Evolutionary conservation across 495 filamentous ascomycete genomes (phyloP).

Genomic region (Talaromyces trachyspermus): DNA sequence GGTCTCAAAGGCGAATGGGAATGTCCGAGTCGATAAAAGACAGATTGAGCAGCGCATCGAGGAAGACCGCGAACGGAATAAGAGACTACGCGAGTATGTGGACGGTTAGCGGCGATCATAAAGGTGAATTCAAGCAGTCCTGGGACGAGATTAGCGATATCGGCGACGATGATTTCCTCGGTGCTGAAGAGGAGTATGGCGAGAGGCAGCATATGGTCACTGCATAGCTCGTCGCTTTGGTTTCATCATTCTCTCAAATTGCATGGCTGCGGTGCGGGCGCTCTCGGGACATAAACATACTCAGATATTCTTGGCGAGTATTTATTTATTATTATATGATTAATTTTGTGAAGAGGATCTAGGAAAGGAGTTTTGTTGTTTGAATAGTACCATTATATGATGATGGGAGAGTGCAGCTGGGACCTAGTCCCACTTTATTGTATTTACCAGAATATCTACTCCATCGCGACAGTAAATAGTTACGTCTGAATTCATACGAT

Average conservation of each 20-base stretch:
- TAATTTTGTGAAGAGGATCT: background rate
- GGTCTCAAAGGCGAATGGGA: constrained; percentile 24
- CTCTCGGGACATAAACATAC: no score
- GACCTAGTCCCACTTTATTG: no score
- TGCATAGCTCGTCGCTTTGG: background rate
- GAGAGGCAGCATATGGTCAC: constrained; percentile 41
- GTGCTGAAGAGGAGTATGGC: constrained; percentile 62
- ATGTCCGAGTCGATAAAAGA: constrained; percentile 62
- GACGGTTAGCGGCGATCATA: constrained; percentile 58
- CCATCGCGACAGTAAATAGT: no score
- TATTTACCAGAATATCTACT: no score
- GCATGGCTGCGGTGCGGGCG: background rate
- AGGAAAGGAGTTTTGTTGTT: background rate
- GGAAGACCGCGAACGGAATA: constrained; percentile 92
- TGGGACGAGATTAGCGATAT: constrained; percentile 77
- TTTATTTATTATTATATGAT: constrained; percentile 6
- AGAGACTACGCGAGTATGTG: constrained; percentile 81
- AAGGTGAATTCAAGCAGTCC: constrained; percentile 58
- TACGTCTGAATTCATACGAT: no score
- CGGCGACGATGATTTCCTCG: constrained; percentile 73
- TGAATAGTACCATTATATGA: no score
- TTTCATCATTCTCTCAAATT: background rate
- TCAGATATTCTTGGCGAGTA: no score
- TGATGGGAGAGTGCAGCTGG: no score
- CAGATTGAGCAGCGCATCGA: constrained; percentile 94